Conservation (phyloP, 495 filamentous ascomycete genomes). For the Bombardia bombarda region DNA sequence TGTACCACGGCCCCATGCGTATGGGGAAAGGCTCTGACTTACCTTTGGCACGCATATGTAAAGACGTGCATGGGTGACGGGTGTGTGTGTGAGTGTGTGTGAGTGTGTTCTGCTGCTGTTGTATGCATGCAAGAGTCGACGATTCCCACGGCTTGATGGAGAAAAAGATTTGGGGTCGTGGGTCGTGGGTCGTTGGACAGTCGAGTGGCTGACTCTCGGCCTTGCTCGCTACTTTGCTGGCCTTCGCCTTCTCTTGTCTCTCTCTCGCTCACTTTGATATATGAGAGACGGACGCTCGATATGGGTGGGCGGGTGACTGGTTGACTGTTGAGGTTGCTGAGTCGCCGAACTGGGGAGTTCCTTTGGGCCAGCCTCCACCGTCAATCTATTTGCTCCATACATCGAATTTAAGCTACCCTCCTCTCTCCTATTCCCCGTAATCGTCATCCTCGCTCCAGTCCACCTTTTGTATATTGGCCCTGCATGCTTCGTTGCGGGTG, state of each 20-base stretch:
- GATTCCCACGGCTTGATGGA: background rate
- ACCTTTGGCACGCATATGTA: constrained; percentile 1
- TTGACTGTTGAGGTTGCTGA: background rate
- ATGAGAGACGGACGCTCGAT: background rate
- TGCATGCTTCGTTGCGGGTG: constrained; percentile 18
- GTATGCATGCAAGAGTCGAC: background rate
- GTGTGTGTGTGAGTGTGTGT: too few relatives aligned
- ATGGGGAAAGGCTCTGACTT: constrained; percentile 4
- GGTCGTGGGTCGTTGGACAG: background rate
- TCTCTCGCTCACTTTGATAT: background rate
- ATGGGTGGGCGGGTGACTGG: background rate
- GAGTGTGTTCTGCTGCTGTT: background rate
- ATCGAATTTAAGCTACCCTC: constrained; percentile 15
- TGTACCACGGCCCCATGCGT: background rate
- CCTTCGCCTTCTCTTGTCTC: constrained; percentile 1
- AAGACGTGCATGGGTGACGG: too few relatives aligned
- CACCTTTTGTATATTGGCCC: constrained; percentile 18
- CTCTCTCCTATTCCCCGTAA: constrained; percentile 13
- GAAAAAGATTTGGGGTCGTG: background rate
- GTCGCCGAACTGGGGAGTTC: constrained; percentile 4
- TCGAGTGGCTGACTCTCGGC: constrained; percentile 4
- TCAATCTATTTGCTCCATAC: constrained; percentile 24
- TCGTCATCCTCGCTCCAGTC: constrained; percentile 10
- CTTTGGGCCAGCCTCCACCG: constrained; percentile 18
- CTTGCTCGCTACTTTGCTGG: too few relatives aligned